These are phyloP conservation scores for Calonectria pseudoturangicola DNA, from an alignment of 2,329 filamentous ascomycete genomes.

Conservation along the genomic window DNA sequence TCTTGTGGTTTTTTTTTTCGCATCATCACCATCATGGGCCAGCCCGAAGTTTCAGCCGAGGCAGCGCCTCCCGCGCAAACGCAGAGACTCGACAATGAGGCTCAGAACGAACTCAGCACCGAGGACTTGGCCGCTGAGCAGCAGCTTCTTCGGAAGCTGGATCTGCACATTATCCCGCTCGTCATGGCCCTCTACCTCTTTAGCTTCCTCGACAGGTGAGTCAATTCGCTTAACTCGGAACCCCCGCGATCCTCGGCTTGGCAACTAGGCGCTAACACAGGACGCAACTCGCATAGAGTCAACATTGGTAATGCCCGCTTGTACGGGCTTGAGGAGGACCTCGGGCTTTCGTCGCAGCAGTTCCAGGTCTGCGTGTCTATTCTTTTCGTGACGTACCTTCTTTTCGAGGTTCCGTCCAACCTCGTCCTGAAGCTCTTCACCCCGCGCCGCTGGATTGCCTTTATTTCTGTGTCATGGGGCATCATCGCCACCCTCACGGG, in stretches of 20 bases:
- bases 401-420: slow-evolving; percentile 80
- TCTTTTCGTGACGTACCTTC: slow-evolving; percentile 79
- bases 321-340: slow-evolving; percentile 78
- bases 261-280: slow-evolving; percentile 3
- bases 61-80: slow-evolving; percentile 39
- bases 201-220: slow-evolving; percentile 82
- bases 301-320: slow-evolving; percentile 84
- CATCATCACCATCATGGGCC: slow-evolving; percentile 8
- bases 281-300: slow-evolving; percentile 64
- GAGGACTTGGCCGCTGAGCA: slow-evolving; percentile 63
- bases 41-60: slow-evolving; percentile 22
- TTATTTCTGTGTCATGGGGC: slow-evolving; percentile 80
- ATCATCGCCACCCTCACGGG: slow-evolving; percentile 82
- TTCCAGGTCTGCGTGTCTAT: slow-evolving; percentile 82
- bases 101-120: slow-evolving; percentile 40
- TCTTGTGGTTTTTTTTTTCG: background rate
- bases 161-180: slow-evolving; percentile 78
- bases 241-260: background rate
- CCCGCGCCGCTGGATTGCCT: slow-evolving; percentile 77
- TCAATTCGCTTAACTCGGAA: slow-evolving; percentile 40
- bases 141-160: slow-evolving; percentile 78
- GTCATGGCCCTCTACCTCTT: slow-evolving; percentile 83
- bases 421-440: slow-evolving; percentile 78
- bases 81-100: slow-evolving; percentile 47
- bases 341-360: slow-evolving; percentile 76